phyloP scores from a whole-genome alignment of 2,329 filamentous ascomycete species.

The Phoma sp. region DNA sequence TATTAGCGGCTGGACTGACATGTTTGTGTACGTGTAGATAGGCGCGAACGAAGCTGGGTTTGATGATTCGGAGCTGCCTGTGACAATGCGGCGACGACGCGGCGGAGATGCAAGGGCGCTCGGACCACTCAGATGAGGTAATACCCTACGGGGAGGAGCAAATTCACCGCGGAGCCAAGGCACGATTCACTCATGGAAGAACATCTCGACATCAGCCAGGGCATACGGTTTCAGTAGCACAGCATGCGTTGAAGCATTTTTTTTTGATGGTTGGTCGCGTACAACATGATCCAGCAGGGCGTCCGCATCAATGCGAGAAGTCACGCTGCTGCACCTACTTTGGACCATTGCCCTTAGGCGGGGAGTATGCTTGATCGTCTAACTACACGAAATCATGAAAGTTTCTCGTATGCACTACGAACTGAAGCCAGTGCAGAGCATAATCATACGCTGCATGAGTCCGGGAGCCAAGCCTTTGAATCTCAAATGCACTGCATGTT shows the following conservation, averaged over 20 bases:
- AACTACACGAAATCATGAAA: no score
- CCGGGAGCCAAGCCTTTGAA: no score
- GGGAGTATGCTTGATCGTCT: no score
- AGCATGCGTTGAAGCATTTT: background rate
- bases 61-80: slow-evolving; percentile 30
- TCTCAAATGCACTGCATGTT: background rate
- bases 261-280: background rate
- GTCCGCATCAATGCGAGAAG: no score
- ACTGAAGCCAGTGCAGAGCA: no score
- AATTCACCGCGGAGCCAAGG: slow-evolving; percentile 5
- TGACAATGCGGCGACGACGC: slow-evolving; percentile 13
- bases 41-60: slow-evolving; percentile 20
- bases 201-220: background rate
- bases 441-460: no score
- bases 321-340: no score
- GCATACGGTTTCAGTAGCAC: background rate
- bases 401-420: no score
- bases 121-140: slow-evolving; percentile 13
- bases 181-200: background rate
- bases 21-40: slow-evolving; percentile 49
- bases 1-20: slow-evolving; percentile 87
- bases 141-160: background rate
- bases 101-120: slow-evolving; percentile 1
- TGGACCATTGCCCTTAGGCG: no score
- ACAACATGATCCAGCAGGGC: background rate